Percentiles rank a stretch among this genome's conserved stretches.
Evolutionary conservation across 352 stramenopile genomes (phyloP).

Genomic region (Globisporangium emineosum): DNA sequence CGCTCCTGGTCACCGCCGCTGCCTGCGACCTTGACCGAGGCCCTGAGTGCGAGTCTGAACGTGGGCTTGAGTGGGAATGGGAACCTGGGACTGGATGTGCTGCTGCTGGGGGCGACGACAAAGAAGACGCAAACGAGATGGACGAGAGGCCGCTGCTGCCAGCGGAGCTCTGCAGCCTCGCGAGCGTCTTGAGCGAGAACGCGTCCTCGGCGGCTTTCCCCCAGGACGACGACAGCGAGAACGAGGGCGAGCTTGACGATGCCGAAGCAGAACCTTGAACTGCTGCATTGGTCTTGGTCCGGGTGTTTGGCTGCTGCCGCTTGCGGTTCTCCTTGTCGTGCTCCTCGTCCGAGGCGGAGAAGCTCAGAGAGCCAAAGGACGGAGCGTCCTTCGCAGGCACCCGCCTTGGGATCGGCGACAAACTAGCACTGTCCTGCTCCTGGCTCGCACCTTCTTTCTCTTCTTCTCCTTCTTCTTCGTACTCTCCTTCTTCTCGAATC

Average conservation of each 20-base stretch:
- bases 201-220: constrained; percentile 11
- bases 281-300: neutral
- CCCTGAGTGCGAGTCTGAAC: neutral
- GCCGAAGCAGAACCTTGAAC: neutral
- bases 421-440: neutral
- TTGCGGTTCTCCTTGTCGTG: constrained; percentile 28
- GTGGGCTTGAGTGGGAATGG: neutral
- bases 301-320: neutral
- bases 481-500: constrained; percentile 15
- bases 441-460: neutral
- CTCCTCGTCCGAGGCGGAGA: constrained; percentile 17
- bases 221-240: constrained; percentile 13
- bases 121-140: neutral
- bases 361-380: constrained; percentile 24
- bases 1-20: neutral
- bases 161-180: constrained; percentile 12
- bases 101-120: neutral
- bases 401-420: neutral
- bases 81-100: too few relatives aligned
- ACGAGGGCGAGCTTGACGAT: constrained; percentile 2
- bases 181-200: constrained; percentile 23
- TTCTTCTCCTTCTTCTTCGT: constrained; percentile 27
- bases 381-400: constrained; percentile 8
- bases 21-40: neutral
- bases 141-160: neutral